phyloP scores from a whole-genome alignment of 176 grass and related monocot species.

The Otatea glauca region DNA sequence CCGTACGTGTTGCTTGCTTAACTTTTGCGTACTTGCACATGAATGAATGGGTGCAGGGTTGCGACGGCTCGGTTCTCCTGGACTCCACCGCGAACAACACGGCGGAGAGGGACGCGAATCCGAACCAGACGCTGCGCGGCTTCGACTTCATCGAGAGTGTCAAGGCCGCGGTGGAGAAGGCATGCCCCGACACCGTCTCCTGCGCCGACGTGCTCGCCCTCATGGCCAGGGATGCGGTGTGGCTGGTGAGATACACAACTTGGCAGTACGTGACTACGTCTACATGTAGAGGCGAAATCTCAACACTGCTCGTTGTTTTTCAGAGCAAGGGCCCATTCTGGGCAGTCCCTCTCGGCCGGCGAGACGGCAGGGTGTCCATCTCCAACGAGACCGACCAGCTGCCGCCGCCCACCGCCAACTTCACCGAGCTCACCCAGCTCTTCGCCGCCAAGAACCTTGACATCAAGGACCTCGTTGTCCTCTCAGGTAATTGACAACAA shows the following conservation, averaged over 20 bases:
- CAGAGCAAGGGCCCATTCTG: constrained; percentile 82
- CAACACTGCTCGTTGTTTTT: not conserved
- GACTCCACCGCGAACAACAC: constrained; percentile 43
- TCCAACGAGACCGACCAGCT: constrained; percentile 61
- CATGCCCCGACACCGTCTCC: constrained; percentile 73
- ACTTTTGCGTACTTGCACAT: not conserved
- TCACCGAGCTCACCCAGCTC: constrained; percentile 59
- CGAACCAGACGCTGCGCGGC: constrained; percentile 72
- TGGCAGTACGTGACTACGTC: not conserved
- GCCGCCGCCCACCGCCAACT: constrained; percentile 60
- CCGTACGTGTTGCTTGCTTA: not conserved
- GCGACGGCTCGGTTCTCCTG: constrained; percentile 81
- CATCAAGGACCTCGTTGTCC: constrained; percentile 82
- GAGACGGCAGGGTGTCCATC: constrained; percentile 65
- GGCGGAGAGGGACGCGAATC: constrained; percentile 70
- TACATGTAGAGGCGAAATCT: not conserved
- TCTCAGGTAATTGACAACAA: constrained; percentile 58
- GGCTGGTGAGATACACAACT: constrained; percentile 47
- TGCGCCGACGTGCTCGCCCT: constrained; percentile 83
- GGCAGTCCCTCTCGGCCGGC: constrained; percentile 68
- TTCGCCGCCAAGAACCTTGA: constrained; percentile 70
- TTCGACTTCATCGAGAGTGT: constrained; percentile 69
- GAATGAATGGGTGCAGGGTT: constrained; percentile 47
- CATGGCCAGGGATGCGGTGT: constrained; percentile 72
- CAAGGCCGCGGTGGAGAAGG: constrained; percentile 73